phyloP scores from a whole-genome alignment of 768 basidiomycete species.

The Daedalea quercina region DNA sequence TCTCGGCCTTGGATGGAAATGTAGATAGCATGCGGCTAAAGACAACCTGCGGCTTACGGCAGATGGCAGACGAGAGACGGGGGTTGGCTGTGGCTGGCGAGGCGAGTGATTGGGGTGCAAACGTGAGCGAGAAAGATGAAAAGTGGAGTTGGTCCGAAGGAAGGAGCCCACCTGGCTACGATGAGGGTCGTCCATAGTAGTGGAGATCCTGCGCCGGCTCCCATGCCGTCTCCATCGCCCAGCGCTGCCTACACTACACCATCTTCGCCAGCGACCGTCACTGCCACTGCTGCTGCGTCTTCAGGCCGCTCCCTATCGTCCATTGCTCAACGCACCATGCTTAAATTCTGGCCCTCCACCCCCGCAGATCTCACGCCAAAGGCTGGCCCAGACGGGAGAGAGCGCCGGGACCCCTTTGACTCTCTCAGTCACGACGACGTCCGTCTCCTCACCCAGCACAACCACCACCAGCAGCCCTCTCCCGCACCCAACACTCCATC shows the following conservation, averaged over 20 bases:
- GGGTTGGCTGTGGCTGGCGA: neutral
- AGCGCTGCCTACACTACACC: neutral
- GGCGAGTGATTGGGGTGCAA: neutral
- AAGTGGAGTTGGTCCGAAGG: neutral
- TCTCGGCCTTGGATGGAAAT: no score
- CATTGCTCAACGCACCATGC: conserved; percentile 33
- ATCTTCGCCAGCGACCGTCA: conserved; percentile 1
- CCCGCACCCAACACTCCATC: conserved; percentile 7
- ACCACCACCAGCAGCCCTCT: conserved; percentile 5
- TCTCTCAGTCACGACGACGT: conserved; percentile 26
- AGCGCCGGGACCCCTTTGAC: conserved; percentile 62
- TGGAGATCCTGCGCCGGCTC: neutral
- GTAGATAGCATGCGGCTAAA: neutral
- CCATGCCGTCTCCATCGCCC: neutral
- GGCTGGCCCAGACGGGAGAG: conserved; percentile 34
- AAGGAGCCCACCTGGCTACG: neutral
- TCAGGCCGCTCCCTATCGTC: conserved; percentile 1
- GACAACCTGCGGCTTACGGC: neutral
- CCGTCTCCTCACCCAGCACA: conserved; percentile 24
- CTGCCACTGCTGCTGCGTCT: neutral
- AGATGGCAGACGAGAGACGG: neutral
- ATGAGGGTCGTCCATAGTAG: neutral
- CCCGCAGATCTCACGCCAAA: conserved; percentile 46
- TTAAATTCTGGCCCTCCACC: conserved; percentile 60
- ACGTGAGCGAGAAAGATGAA: neutral